Conservation (phyloP, 2,329 filamentous ascomycete species). For the Aspergillus ochraceus region DNA sequence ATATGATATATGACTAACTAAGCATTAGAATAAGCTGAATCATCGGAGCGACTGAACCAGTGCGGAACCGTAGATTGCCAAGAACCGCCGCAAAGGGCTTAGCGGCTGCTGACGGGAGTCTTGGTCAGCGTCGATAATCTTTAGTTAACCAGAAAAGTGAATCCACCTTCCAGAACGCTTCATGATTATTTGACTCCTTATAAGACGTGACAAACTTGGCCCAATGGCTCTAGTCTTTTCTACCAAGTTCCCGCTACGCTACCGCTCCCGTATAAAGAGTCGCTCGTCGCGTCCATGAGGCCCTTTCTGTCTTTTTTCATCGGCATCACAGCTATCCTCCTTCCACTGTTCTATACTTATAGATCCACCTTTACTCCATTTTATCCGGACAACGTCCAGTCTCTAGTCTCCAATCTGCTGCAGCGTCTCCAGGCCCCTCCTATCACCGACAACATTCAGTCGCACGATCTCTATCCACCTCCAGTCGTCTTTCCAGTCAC, state of each 20-base stretch:
- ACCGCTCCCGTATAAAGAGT: slow-evolving; percentile 30
- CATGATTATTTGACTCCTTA: slow-evolving; percentile 15
- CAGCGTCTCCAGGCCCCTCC: slow-evolving; percentile 11
- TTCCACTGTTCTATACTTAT: slow-evolving; percentile 15
- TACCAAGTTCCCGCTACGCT: slow-evolving; percentile 20
- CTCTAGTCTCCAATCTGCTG: slow-evolving; percentile 21
- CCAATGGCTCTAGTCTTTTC: slow-evolving; percentile 19
- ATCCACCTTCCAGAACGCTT: neutral
- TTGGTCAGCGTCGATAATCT: slow-evolving; percentile 21
- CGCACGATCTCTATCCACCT: slow-evolving; percentile 8
- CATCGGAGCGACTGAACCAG: too few relatives aligned
- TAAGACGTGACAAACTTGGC: slow-evolving; percentile 29
- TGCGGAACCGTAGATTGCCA: too few relatives aligned
- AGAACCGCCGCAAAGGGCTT: neutral
- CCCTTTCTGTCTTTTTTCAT: slow-evolving; percentile 37
- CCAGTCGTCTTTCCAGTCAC: slow-evolving; percentile 32
- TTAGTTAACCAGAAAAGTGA: too few relatives aligned
- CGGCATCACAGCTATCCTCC: slow-evolving; percentile 36
- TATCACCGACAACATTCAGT: slow-evolving; percentile 7
- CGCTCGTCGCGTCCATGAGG: slow-evolving; percentile 31
- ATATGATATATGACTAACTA: too few relatives aligned
- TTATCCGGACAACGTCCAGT: slow-evolving; percentile 12
- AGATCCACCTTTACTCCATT: slow-evolving; percentile 9
- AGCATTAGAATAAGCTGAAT: too few relatives aligned
- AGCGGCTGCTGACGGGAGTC: slow-evolving; percentile 27